These are phyloP conservation scores for Thelonectria rubi DNA, from an alignment of 2,329 filamentous ascomycete species.

Conservation along the genomic window DNA sequence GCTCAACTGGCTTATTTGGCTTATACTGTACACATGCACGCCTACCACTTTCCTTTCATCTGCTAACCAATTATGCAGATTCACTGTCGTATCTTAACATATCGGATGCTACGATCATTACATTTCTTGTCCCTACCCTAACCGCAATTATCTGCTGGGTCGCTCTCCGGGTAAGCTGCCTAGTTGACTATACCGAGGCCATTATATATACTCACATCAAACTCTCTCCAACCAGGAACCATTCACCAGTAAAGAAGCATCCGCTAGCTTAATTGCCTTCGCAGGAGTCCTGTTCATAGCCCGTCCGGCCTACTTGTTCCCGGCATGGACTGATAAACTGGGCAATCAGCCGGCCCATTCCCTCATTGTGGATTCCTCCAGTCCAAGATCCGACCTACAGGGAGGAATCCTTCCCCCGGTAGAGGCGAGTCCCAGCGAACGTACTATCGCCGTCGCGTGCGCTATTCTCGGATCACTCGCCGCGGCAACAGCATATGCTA, in stretches of 20 bases:
- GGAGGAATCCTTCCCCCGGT: conserved; percentile 44
- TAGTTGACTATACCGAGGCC: fast-evolving
- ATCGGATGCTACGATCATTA: conserved; percentile 81
- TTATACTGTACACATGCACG: conserved; percentile 48
- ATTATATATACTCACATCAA: not conserved
- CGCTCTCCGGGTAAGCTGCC: conserved; percentile 33
- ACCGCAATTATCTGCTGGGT: conserved; percentile 74
- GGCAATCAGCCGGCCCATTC: conserved; percentile 10
- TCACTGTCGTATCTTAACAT: conserved; percentile 73
- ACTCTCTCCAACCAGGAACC: conserved; percentile 63
- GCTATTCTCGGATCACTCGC: conserved; percentile 76
- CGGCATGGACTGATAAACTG: conserved; percentile 25
- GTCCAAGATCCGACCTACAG: conserved; percentile 16
- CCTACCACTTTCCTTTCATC: not conserved
- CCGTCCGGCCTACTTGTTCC: conserved; percentile 69
- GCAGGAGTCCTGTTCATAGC: conserved; percentile 80
- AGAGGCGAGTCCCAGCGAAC: conserved; percentile 64
- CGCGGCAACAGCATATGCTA: conserved; percentile 74
- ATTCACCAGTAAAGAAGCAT: conserved; percentile 75
- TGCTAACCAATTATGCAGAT: conserved; percentile 43
- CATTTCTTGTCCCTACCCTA: conserved; percentile 78
- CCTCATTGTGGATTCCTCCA: not conserved
- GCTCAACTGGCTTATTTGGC: conserved; percentile 73
- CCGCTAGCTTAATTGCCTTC: conserved; percentile 74
- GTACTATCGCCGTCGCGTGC: conserved; percentile 70